Conservation (phyloP, 2,329 filamentous ascomycete genomes). For the Talaromyces marneffei region DNA sequence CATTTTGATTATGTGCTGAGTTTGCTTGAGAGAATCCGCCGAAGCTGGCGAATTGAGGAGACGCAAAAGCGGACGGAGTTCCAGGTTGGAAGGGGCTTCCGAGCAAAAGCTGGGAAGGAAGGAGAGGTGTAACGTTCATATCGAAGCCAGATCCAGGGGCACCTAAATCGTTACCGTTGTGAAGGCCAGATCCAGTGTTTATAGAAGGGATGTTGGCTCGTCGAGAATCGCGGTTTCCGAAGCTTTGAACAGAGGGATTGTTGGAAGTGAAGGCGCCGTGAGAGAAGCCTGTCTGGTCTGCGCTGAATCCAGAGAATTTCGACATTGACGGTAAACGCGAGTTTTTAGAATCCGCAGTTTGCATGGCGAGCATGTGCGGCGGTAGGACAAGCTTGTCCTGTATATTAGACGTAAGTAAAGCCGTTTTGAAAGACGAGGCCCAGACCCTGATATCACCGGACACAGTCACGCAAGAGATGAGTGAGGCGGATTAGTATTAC, state of each 20-base stretch:
- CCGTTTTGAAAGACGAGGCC: constrained; percentile 59
- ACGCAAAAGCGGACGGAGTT: constrained; percentile 81
- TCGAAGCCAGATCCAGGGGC: constrained; percentile 86
- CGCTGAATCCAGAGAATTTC: constrained; percentile 67
- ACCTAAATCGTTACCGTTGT: constrained; percentile 66
- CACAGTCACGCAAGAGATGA: constrained; percentile 15
- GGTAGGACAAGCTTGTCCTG: constrained; percentile 77
- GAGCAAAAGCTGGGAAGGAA: constrained; percentile 88
- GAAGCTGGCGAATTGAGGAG: constrained; percentile 84
- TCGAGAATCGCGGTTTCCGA: constrained; percentile 79
- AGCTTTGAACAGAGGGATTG: constrained; percentile 63
- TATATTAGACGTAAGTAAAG: constrained; percentile 68
- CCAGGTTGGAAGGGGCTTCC: constrained; percentile 96
- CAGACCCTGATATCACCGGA: constrained; percentile 20
- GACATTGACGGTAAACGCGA: constrained; percentile 66
- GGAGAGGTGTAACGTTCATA: constrained; percentile 96
- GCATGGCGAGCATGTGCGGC: constrained; percentile 84
- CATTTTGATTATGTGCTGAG: constrained; percentile 50
- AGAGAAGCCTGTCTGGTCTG: constrained; percentile 79
- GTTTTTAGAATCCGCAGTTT: constrained; percentile 65
- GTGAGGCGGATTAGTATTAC: background rate
- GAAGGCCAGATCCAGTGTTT: constrained; percentile 67
- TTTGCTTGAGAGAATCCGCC: constrained; percentile 65
- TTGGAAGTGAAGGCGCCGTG: constrained; percentile 89
- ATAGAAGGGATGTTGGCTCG: constrained; percentile 81